Evolutionary conservation across 2,329 filamentous ascomycete genomes (phyloP), one percentile per base, ranked within the genome.

Genomic region (Verticillium alfalfae): DNA sequence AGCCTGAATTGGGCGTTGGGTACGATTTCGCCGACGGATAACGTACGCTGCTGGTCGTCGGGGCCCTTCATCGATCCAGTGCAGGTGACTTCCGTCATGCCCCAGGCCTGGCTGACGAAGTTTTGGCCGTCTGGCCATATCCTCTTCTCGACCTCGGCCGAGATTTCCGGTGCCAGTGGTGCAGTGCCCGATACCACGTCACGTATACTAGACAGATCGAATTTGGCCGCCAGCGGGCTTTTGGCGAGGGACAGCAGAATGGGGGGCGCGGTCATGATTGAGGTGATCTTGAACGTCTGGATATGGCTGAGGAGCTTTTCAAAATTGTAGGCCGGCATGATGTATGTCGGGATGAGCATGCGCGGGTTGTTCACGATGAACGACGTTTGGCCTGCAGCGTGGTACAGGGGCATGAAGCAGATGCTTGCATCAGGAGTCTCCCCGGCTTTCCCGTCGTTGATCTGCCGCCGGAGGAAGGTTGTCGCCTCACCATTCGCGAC

Each of bases 341-440:
- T 38, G 31, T 34, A 12, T 22, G 18, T 15, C 52, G 52, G 22
- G 31, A 55, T 15, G n/a, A n/a, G 7, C 26, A 18, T 26, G 22
- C 56, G 34, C 31, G 52, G 49, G 38, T 22, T 49, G 38, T 31
- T 10, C 9, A 31, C 36, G n/a, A 60, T 56, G 34, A 54, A 34
- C 31, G 22, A 26, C 18, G 31, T 55, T 22, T 55, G 72, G 85
- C 88, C 37, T 38, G 37, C 37, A 15, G 88, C 88, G 70, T 92
- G 89, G 69, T 90, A 93, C 76, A 93, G 85, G 0, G 92, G 92
- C 26, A 95, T 77, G 72, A 92, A 90, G 69, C 87, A 88, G 8
- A 93, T 55, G 12, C 31, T 31, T 5, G 26, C 26, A 31, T 31
- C 26, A 4, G 26, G 26, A 31, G 26, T 31, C 26, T 31, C 26